A percentile compares a stretch with the other conserved stretches of the same genome.
Evolutionary conservation across 345 rosid genomes (phyloP).

Genomic region (Jatropha curcas): DNA sequence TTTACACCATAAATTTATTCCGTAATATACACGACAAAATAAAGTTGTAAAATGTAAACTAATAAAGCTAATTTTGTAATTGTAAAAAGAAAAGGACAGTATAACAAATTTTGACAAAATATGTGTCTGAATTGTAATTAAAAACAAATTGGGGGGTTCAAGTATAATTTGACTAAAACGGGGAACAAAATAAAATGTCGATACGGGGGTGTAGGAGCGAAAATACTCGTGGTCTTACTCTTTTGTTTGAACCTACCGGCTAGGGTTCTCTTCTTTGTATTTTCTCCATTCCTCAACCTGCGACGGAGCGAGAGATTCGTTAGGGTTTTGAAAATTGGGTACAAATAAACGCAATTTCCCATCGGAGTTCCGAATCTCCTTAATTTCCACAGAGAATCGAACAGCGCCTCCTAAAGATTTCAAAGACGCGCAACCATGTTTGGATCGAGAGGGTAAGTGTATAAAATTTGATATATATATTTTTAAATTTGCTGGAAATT

Average conservation of each 20-base stretch:
- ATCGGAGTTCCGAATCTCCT: neutral
- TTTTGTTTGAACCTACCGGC: neutral
- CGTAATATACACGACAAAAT: too few species aligned
- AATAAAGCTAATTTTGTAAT: too few species aligned
- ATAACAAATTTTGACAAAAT: too few species aligned
- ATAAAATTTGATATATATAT: neutral
- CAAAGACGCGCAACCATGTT: constrained; percentile 16
- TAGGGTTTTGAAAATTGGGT: neutral
- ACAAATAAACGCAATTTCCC: neutral
- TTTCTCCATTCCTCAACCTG: neutral
- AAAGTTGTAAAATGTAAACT: too few species aligned
- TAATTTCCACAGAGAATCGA: neutral
- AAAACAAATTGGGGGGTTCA: too few species aligned
- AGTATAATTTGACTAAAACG: too few species aligned
- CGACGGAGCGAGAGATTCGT: neutral
- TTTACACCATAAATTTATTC: too few species aligned
- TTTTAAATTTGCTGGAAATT: neutral
- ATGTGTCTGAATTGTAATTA: too few species aligned
- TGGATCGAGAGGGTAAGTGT: constrained; percentile 30
- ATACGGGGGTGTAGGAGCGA: neutral
- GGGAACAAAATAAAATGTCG: too few species aligned
- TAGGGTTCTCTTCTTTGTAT: neutral
- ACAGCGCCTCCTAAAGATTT: neutral
- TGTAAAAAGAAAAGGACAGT: too few species aligned
- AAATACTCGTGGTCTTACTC: neutral